Conservation (phyloP, 129 eudicot genomes). For the Daucus carota region DH1_v3.0 NC_030383.2:10700001-10700500, state of each 20-base stretch:
- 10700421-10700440: neutral
- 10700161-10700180: neutral
- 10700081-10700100: neutral
- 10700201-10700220: neutral
- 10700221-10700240: neutral
- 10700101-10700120: neutral
- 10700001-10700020: neutral
- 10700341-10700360: neutral
- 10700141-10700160: neutral
- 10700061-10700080: neutral
- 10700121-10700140: neutral
- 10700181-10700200: neutral
- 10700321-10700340: neutral
- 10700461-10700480: neutral
- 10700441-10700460: neutral
- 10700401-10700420: neutral
- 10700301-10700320: neutral
- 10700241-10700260: neutral
- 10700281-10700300: neutral
- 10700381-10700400: neutral
- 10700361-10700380: neutral
- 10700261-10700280: neutral
- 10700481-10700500: neutral
- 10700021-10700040: neutral
- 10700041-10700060: neutral